Evolutionary conservation across 768 basidiomycete genomes (phyloP), one percentile per base, ranked within the genome.

Genomic region (Agrocybe praecox): DNA sequence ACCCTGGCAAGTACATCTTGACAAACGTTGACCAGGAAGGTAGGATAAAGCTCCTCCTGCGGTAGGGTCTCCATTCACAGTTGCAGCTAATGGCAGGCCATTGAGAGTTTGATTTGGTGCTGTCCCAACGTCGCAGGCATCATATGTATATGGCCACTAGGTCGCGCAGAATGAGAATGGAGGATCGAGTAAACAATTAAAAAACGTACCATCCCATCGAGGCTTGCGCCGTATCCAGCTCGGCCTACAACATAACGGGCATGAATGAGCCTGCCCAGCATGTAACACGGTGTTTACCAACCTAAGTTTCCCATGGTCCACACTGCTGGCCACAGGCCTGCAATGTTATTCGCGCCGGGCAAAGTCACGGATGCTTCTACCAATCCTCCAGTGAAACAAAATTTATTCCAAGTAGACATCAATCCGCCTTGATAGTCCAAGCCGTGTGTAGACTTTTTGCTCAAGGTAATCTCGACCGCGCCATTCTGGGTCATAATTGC

Each of bases 81-180:
- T 74, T 6, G 92, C 87, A 3, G 87, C 81, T 11, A 62, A 53
- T 1, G 95, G 95, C 46, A 67, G 67, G 1, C 85, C 87, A 56
- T 88, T 81, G 44, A 84, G 46, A 0, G 92, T 89, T 71, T 98
- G 96, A 69, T 98, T 98, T 8, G 81, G 71, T 17, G 84, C 78
- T 0, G 95, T 95, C n/a, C 96, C 96, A n/a, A 96, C 85, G 68
- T 98, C 96, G 64, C 96, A 97, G 11, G 81, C 74, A 62, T 92
- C 89, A 60, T 92, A 92, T 2, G 86, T 86, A 71, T 92, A 92
- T 0, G 90, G 91, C 90, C 89, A 90, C 87, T 88, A 51, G 23
- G 23, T 10, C 52, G 47, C 49, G n/a, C n/a, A n/a, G n/a, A 46
- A 61, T 55, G 50, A 52, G 52, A 52, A 53, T 29, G 34, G 26